A percentile compares a stretch with the other conserved stretches of the same genome.
phyloP scores from a whole-genome alignment of 345 rosid species.

The Draba incana region DNA sequence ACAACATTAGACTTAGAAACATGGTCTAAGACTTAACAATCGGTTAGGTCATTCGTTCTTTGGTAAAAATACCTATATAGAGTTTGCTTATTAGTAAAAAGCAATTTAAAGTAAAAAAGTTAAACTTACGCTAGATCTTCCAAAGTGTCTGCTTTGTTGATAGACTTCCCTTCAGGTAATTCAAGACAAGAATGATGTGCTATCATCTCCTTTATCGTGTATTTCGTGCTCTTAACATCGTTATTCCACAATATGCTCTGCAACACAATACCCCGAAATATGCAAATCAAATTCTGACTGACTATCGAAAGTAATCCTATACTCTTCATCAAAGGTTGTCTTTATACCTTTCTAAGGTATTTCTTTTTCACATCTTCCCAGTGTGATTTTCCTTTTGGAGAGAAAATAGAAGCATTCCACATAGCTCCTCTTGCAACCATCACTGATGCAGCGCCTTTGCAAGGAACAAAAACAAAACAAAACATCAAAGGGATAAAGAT shows the following conservation, averaged over 20 bases:
- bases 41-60: not conserved
- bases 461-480: constrained; percentile 13
- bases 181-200: constrained; percentile 84
- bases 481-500: not conserved
- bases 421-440: constrained; percentile 97
- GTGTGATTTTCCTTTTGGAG: constrained; percentile 61
- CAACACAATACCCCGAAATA: constrained; percentile 25
- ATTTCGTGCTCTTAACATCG: constrained; percentile 84
- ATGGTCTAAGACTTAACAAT: not conserved
- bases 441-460: constrained; percentile 78
- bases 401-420: constrained; percentile 95
- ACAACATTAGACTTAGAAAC: not conserved
- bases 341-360: constrained; percentile 73
- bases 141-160: constrained; percentile 74
- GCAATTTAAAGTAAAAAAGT: not conserved
- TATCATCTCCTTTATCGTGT: constrained; percentile 80
- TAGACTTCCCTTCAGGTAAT: constrained; percentile 72
- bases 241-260: constrained; percentile 96
- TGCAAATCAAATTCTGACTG: constrained; percentile 15
- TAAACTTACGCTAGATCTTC: constrained; percentile 76
- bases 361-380: constrained; percentile 79
- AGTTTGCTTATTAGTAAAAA: not conserved
- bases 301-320: not conserved
- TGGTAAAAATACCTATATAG: not conserved
- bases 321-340: not conserved